Evolutionary conservation across 495 filamentous ascomycete species (phyloP), one percentile per base, ranked within the genome.

Genomic region (Echria macrotheca): DNA sequence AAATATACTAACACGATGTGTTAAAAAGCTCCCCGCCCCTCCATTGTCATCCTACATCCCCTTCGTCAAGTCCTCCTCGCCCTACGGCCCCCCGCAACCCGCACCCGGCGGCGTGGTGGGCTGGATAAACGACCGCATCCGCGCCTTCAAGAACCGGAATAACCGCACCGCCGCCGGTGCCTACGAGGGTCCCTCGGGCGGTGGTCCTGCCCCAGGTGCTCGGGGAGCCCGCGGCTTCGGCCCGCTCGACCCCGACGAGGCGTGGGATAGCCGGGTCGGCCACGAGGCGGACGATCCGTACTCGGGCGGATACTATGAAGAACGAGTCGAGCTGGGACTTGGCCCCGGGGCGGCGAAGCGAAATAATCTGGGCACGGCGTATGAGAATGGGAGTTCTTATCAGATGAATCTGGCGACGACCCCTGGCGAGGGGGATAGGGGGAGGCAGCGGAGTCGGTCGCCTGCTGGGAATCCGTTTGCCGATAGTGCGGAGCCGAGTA

Each of bases 241-340:
- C 28, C 58, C 73, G 15, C 68, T 85, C 22, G 84, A 88, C 58
- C 83, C 82, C 0, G 84, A 88, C 61, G 82, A 84, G 49, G 82
- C 84, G 19, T 88, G 84, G 84, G 83, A 86, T 68, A 54, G 82
- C 40, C 60, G 80, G 26, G 83, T 88, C 3, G 81, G 28, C 67
- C 74, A 59, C 43, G 82, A 83, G 58, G 77, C 75, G 11, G 77
- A 80, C 56, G 65, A 54, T 1, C 78, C 80, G 57, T 76, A 7
- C 8, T 31, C 70, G 5, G 64, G 65, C 0, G 61, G 58, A 18
- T 68, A 69, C 11, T 80, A 82, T 55, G 79, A 83, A 50, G 74
- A 86, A 52, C 84, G 85, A 67, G 76, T 82, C 55, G 84, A 87
- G 62, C 60, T 78, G 6, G 73, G 72, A 0, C 44, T 71, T 26